Percentiles rank a stretch among this genome's conserved stretches.
Conservation (phyloP, 257 asterid species). For the Lycium barbarum region DNA sequence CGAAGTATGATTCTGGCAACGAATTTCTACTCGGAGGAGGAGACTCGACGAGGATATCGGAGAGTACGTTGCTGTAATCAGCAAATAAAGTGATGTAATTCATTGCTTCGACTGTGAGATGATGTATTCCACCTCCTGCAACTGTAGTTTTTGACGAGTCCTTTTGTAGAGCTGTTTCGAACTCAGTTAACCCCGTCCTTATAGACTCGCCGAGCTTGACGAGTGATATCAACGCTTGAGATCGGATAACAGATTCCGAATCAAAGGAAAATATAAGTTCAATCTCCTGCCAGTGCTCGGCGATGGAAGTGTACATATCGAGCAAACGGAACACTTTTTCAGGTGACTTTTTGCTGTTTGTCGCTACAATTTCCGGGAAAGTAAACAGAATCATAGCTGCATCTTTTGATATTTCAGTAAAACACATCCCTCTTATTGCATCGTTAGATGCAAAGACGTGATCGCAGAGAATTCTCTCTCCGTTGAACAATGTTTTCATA, state of each 20-base stretch:
- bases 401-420: slow-evolving; percentile 61
- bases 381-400: slow-evolving; percentile 68
- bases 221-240: slow-evolving; percentile 65
- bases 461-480: slow-evolving; percentile 76
- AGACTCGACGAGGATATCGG: slow-evolving; percentile 56
- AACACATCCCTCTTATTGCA: slow-evolving; percentile 66
- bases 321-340: slow-evolving; percentile 71
- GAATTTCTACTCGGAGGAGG: slow-evolving; percentile 46
- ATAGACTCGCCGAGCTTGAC: slow-evolving; percentile 55
- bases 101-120: slow-evolving; percentile 63
- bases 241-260: slow-evolving; percentile 48
- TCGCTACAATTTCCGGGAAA: slow-evolving; percentile 67
- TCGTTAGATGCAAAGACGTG: slow-evolving; percentile 68
- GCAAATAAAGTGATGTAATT: slow-evolving; percentile 62
- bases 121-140: slow-evolving; percentile 73
- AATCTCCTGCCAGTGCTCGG: slow-evolving; percentile 71
- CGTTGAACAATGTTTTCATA: slow-evolving; percentile 59
- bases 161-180: slow-evolving; percentile 61
- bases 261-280: slow-evolving; percentile 67
- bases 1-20: slow-evolving; percentile 60
- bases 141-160: slow-evolving; percentile 59
- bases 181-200: slow-evolving; percentile 51
- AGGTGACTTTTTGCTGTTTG: slow-evolving; percentile 56
- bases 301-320: slow-evolving; percentile 74
- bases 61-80: slow-evolving; percentile 69